phyloP scores from a whole-genome alignment of 768 basidiomycete genomes.

The Tylopilus vinaceipallidus region DNA sequence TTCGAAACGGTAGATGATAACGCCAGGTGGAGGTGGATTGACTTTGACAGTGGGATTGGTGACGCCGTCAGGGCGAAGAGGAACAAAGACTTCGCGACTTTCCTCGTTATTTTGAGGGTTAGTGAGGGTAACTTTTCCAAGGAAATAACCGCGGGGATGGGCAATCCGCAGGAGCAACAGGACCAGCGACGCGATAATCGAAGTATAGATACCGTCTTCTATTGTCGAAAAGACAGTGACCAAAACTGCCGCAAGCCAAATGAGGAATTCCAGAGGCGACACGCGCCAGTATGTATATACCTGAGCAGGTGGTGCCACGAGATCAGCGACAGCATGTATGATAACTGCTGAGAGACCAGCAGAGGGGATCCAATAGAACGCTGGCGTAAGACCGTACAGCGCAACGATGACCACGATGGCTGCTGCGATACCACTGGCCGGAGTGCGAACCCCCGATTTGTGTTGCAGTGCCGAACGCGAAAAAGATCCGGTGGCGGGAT shows the following conservation, averaged over 20 bases:
- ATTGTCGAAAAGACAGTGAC: slow-evolving; percentile 92
- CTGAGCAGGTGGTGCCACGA: slow-evolving; percentile 80
- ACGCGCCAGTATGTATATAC: slow-evolving; percentile 92
- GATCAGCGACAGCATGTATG: slow-evolving; percentile 87
- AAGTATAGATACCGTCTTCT: slow-evolving; percentile 89
- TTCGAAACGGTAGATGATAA: slow-evolving; percentile 89
- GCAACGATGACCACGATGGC: slow-evolving; percentile 90
- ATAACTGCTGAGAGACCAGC: slow-evolving; percentile 90
- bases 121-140: slow-evolving; percentile 74
- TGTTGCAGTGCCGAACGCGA: slow-evolving; percentile 96
- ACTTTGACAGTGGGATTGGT: slow-evolving; percentile 72
- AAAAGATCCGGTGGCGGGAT: slow-evolving; percentile 97
- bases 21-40: slow-evolving; percentile 76
- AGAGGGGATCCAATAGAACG: slow-evolving; percentile 87
- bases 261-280: slow-evolving; percentile 88
- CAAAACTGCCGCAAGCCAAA: slow-evolving; percentile 83
- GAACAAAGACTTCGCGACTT: slow-evolving; percentile 80
- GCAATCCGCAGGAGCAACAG: slow-evolving; percentile 86
- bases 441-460: slow-evolving; percentile 97
- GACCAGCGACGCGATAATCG: slow-evolving; percentile 73
- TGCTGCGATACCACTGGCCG: slow-evolving; percentile 81
- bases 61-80: slow-evolving; percentile 59
- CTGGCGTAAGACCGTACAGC: slow-evolving; percentile 88
- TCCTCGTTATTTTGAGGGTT: slow-evolving; percentile 34
- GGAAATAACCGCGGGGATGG: slow-evolving; percentile 84